Percentiles rank a stretch among this genome's conserved stretches.
Conservation (phyloP, 2,329 filamentous ascomycete genomes). For the Thelonectria olida region DNA sequence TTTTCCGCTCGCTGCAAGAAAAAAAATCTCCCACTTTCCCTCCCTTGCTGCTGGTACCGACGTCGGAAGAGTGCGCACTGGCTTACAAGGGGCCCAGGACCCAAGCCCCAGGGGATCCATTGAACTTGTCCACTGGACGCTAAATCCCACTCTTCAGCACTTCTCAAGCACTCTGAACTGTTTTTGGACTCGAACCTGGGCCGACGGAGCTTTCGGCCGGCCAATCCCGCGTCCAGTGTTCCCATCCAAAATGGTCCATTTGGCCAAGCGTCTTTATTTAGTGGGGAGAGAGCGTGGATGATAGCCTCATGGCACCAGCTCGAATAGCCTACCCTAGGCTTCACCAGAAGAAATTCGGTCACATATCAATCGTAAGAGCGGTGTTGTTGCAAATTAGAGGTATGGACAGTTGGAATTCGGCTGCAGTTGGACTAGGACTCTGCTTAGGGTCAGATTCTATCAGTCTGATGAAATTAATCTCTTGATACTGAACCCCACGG, state of each 20-base stretch:
- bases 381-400: no score
- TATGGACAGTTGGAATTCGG: no score
- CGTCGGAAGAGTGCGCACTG: constrained; percentile 33
- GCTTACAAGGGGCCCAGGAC: not conserved
- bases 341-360: not conserved
- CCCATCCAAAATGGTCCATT: constrained; percentile 9
- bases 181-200: not conserved
- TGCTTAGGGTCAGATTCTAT: no score
- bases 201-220: constrained; percentile 1
- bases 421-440: no score
- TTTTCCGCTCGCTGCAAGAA: not conserved
- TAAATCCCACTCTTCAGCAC: constrained; percentile 3
- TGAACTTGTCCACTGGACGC: constrained; percentile 2
- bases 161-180: not conserved
- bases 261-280: constrained; percentile 16
- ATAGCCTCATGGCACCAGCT: constrained; percentile 4
- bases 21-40: constrained; percentile 40
- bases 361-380: no score
- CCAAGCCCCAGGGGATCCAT: not conserved
- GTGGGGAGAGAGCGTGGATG: constrained; percentile 2
- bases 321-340: constrained; percentile 7
- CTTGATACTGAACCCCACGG: no score
- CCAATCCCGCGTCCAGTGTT: not conserved
- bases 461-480: no score
- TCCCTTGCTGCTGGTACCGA: constrained; percentile 37